These are phyloP conservation scores for Circinella minor DNA, from an alignment of 371 early-diverging fungal genomes.

Conservation along the genomic window DNA sequence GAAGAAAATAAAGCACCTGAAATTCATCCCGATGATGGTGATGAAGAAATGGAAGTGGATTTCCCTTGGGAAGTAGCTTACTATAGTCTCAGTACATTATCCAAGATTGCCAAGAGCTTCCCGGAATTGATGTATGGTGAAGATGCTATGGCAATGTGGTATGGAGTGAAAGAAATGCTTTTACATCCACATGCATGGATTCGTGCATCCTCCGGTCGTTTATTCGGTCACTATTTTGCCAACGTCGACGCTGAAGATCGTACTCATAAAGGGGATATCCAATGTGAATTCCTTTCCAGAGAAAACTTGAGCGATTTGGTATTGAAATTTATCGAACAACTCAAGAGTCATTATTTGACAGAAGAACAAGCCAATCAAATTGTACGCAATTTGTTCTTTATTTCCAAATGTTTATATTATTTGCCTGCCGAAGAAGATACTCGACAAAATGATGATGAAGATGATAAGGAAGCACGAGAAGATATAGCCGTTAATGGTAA, in stretches of 20 bases:
- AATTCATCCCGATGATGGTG: slow-evolving; percentile 40
- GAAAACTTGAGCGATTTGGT: slow-evolving; percentile 60
- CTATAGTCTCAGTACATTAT: slow-evolving; percentile 78
- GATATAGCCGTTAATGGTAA: slow-evolving; percentile 31
- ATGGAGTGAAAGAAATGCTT: slow-evolving; percentile 59
- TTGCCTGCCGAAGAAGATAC: slow-evolving; percentile 51
- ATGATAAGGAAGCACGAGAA: slow-evolving; percentile 31
- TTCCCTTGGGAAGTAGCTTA: slow-evolving; percentile 86
- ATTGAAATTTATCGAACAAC: slow-evolving; percentile 69
- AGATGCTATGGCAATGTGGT: slow-evolving; percentile 60
- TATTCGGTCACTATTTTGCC: slow-evolving; percentile 82
- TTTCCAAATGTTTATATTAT: slow-evolving; percentile 77
- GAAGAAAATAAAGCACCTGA: slow-evolving; percentile 33
- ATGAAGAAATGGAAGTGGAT: slow-evolving; percentile 56
- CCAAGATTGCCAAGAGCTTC: slow-evolving; percentile 65
- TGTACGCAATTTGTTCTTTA: slow-evolving; percentile 93
- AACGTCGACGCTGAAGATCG: slow-evolving; percentile 63
- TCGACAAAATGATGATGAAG: slow-evolving; percentile 20
- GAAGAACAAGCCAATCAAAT: slow-evolving; percentile 86
- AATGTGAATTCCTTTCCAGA: slow-evolving; percentile 48
- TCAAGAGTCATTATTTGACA: slow-evolving; percentile 71
- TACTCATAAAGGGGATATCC: slow-evolving; percentile 27
- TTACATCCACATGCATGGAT: slow-evolving; percentile 92
- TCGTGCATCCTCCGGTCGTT: slow-evolving; percentile 69
- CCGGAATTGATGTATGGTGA: slow-evolving; percentile 53